Base-by-base conservation (phyloP, 371 early-diverging fungal species). In the Umbelopsis sp. region DNA sequence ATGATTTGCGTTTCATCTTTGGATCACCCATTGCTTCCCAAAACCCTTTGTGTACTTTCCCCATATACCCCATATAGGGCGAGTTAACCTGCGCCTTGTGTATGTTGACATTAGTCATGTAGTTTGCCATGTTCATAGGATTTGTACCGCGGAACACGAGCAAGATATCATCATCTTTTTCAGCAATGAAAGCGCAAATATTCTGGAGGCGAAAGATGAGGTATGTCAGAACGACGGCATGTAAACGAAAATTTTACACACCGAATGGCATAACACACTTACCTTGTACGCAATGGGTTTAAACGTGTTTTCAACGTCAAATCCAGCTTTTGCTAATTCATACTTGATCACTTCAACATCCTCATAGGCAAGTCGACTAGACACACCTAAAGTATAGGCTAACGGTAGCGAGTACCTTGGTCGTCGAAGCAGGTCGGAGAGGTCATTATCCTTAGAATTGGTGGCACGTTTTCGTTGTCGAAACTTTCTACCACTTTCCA, bases 121-220 rank as follows among this genome's bases (percentile, higher is more conserved):
- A 86, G 41, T 88, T 85, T 64, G 86, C 86, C 18, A 88, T 85
- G 70, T 88, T 88, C 37, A 88, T 65, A 12, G 88, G 88, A 66
- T 86, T 87, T 10, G 88, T 86, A 29, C 88, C 88, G 66, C 88
- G 80, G 70, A 88, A 88, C 12, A 88, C 86, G 4, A 88, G 70
- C 44, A 86, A 68, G 41, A 86, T 85, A n/a, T 86, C 83, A 69
- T 87, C 79, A 41, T 85, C 85, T 63, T 86, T 86, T 72, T 88
- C 87, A 5, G 79, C 78, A 66, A 86, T 84, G 69, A 83, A 88
- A 20, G 86, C 88, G 63, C 85, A 86, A 25, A 85, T 81, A 57
- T 88, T 88, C 87, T 87, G 72, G 24, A 50, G 18, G 57, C n/a
- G 14, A 25, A 41, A 41, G 41, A 41, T 41, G 41, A 41, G 41